Conservation (phyloP, 164 flowering plant genomes). For the Umbellularia californica region DNA sequence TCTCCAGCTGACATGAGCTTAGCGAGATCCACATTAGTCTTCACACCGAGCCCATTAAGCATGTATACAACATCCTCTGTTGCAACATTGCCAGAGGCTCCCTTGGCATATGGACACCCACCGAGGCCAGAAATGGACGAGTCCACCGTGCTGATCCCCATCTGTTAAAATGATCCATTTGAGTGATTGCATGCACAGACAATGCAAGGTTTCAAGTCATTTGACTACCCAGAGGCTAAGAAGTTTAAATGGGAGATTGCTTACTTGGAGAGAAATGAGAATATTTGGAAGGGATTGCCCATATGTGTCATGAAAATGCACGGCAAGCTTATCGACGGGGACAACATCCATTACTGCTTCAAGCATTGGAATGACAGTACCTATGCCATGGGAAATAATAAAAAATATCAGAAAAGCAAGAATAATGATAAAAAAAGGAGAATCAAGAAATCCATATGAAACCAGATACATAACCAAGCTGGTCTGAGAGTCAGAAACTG, state of each 20-base stretch:
- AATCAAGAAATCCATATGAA: neutral
- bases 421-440: neutral
- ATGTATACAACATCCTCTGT: slow-evolving; percentile 96
- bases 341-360: slow-evolving; percentile 90
- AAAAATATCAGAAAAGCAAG: neutral
- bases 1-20: slow-evolving; percentile 85
- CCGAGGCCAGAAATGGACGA: slow-evolving; percentile 95
- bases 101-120: slow-evolving; percentile 98
- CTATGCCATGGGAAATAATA: slow-evolving; percentile 28
- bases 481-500: neutral
- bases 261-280: slow-evolving; percentile 82
- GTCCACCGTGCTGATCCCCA: slow-evolving; percentile 89
- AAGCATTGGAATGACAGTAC: slow-evolving; percentile 90
- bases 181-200: neutral
- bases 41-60: slow-evolving; percentile 85
- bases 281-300: slow-evolving; percentile 97
- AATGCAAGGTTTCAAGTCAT: slow-evolving; percentile 1
- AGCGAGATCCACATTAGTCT: slow-evolving; percentile 74
- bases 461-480: neutral
- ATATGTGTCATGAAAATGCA: slow-evolving; percentile 99
- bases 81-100: slow-evolving; percentile 98
- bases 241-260: neutral
- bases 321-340: slow-evolving; percentile 88
- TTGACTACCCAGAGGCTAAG: neutral
- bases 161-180: slow-evolving; percentile 37